These are phyloP conservation scores for Posidonia oceanica DNA, from an alignment of 116 monocot species.

Conservation along the genomic window DNA sequence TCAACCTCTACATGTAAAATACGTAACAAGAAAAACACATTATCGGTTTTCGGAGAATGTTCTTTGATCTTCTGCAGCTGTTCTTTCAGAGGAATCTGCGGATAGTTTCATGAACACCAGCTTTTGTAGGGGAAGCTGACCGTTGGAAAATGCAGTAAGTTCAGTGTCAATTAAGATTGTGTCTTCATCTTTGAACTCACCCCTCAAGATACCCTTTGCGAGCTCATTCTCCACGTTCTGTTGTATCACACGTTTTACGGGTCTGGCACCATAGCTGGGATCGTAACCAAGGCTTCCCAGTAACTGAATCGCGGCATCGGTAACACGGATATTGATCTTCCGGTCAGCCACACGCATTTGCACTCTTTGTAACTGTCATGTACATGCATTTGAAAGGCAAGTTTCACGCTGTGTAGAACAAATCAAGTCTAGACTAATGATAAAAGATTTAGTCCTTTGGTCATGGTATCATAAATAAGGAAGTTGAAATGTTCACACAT, in stretches of 20 bases:
- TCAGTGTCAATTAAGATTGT: slow-evolving; percentile 67
- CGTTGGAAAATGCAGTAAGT: slow-evolving; percentile 67
- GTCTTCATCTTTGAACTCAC: slow-evolving; percentile 92
- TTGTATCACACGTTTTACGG: slow-evolving; percentile 93
- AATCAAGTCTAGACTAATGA: slow-evolving; percentile 1
- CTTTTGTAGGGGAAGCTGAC: slow-evolving; percentile 80
- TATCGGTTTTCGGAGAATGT: slow-evolving; percentile 19
- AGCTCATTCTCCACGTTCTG: slow-evolving; percentile 91
- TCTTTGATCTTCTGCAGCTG: slow-evolving; percentile 32
- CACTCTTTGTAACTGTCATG: slow-evolving; percentile 66
- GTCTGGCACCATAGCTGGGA: slow-evolving; percentile 94
- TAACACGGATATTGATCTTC: slow-evolving; percentile 70
- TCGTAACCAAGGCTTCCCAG: slow-evolving; percentile 90
- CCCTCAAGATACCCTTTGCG: slow-evolving; percentile 85
- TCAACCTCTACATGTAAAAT: too few species aligned
- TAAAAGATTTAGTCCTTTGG: not conserved
- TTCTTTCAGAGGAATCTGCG: slow-evolving; percentile 16
- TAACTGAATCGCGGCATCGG: slow-evolving; percentile 60
- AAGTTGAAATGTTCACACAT: not conserved
- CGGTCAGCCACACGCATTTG: slow-evolving; percentile 61
- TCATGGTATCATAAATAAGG: not conserved
- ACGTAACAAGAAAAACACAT: too few species aligned
- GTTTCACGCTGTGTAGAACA: not conserved
- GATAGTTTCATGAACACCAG: slow-evolving; percentile 47
- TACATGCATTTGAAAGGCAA: not conserved